Base-by-base conservation (phyloP, 139 green algal species). In the Zygnema circumcarinatum region DNA sequence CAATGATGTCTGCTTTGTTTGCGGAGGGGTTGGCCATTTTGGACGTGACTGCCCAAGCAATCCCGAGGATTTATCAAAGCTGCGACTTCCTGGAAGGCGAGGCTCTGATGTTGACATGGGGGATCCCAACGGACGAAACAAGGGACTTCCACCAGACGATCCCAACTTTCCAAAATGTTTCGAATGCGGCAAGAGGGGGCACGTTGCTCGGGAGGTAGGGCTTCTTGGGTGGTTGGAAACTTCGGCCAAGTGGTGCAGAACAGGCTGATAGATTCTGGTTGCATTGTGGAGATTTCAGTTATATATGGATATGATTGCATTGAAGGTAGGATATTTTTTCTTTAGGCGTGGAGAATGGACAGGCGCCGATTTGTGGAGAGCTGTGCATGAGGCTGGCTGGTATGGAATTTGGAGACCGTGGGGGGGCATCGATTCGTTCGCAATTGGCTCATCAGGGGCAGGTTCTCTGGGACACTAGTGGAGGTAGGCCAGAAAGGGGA, bases 161-260 rank as follows among this genome's bases (percentile, higher is more conserved):
- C 76, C 76, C 32, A 52, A 73, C 38, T 38, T 39, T 39, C 67
- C 81, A 40, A 87, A 84, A 29, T 87, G 81, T 54, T 87, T 74
- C 81, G 81, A 87, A 21, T 87, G 81, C 72, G 81, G 81, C 16
- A 47, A 54, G 36, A 82, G 81, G 73, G 81, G 81, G 56, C 81
- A 87, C 54, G 81, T 87, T 47, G 81, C 81, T 40, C 81, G 81
- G 75, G 81, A 87, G 81, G 81, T 87, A 87, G 36, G 81, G 36
- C 11, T 62, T 62, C 16, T 62, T 62, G 69, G 47, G 16, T 62
- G 47, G 47, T 16, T 62, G 47, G 16, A 62, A 62, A 62, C 47
- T 7, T 25, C 47, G 7, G 16, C 47, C 47, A 62, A 62, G 47
- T 7, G 47, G 47, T n/a, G n/a, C n/a, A n/a, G n/a, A n/a, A n/a